Evolutionary conservation across 177 flowering plant species (phyloP).

Genomic region (Vitis hybrid): DNA sequence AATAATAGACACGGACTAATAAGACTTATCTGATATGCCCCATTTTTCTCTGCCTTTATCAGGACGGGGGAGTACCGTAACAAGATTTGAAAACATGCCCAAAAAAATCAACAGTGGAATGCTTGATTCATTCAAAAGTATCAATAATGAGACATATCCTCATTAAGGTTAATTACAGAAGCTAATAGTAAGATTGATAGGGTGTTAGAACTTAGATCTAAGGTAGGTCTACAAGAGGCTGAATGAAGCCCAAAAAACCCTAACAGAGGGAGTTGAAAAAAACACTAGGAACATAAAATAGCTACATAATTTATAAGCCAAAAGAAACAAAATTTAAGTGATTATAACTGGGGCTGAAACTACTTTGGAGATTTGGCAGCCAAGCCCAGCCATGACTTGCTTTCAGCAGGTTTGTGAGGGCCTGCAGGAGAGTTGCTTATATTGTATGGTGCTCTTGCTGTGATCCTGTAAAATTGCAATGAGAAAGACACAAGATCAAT

Average conservation of each 20-base stretch:
- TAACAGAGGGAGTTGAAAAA: not conserved
- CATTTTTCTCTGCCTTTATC: too few species aligned
- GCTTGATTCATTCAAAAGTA: conserved; percentile 4
- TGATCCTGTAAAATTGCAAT: conserved; percentile 37
- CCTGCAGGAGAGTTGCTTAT: conserved; percentile 8
- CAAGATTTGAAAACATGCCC: too few species aligned
- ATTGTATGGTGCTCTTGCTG: conserved; percentile 52
- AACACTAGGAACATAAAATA: not conserved
- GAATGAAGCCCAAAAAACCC: not conserved
- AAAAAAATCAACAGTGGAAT: not conserved
- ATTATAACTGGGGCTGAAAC: conserved; percentile 4
- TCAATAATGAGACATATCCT: not conserved
- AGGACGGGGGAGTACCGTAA: too few species aligned
- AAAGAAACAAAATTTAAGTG: too few species aligned
- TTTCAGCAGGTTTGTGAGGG: conserved; percentile 25
- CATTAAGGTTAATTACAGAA: conserved; percentile 20
- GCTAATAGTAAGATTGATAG: conserved; percentile 8
- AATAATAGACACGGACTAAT: too few species aligned
- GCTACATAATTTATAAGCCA: too few species aligned
- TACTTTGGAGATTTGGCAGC: conserved; percentile 30
- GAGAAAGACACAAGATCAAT: not conserved
- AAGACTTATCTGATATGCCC: too few species aligned
- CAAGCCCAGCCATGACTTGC: conserved; percentile 61
- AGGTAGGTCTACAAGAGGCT: not conserved
- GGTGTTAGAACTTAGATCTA: conserved; percentile 19